Evolutionary conservation across 2,329 filamentous ascomycete species (phyloP), one percentile per base, ranked within the genome.

Genomic region (Alternaria alternata): DNA sequence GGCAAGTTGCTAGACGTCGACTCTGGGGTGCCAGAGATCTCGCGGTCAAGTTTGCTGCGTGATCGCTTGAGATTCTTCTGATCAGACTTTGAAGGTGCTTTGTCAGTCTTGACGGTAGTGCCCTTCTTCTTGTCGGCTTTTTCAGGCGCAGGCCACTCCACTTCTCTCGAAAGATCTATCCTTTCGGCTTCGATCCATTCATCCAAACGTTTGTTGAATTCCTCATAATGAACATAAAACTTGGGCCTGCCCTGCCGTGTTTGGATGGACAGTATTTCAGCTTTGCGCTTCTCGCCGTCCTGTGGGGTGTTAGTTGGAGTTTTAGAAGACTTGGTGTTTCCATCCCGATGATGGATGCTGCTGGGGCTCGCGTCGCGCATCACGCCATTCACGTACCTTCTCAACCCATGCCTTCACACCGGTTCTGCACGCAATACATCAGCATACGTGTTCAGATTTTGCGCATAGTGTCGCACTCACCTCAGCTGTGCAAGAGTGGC

Each of bases 181-280:
- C 95, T 88, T 36, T 87, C 85, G 30, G 91, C 87, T 2, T 91
- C 85, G 9, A 99, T 89, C 95, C 95, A 99, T 83, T 99, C 95
- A 70, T 89, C 87, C 32, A 89, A 82, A 83, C 88, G 88, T 72
- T 98, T 98, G 81, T 98, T 98, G 87, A 97, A 98, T 74, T 96
- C 96, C 75, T 97, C 93, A 78, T 97, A 98, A 79, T 98, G 96
- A 73, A 96, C 96, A 79, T 97, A 97, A 75, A 94, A 97, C 56
- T 92, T 91, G 39, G 92, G 90, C 16, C 91, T 90, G 72, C 92
- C 94, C 79, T 96, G 96, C 22, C 92, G 91, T 61, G 94, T 92
- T 74, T 92, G 90, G 70, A 98, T 96, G 60, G 93, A 95, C n/a
- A 99, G 83, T 64, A 99, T 97, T 79, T 99, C 95, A 70, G 95